Evolutionary conservation across 2,329 filamentous ascomycete genomes (phyloP).

Genomic region (Stachybotrys elegans): DNA sequence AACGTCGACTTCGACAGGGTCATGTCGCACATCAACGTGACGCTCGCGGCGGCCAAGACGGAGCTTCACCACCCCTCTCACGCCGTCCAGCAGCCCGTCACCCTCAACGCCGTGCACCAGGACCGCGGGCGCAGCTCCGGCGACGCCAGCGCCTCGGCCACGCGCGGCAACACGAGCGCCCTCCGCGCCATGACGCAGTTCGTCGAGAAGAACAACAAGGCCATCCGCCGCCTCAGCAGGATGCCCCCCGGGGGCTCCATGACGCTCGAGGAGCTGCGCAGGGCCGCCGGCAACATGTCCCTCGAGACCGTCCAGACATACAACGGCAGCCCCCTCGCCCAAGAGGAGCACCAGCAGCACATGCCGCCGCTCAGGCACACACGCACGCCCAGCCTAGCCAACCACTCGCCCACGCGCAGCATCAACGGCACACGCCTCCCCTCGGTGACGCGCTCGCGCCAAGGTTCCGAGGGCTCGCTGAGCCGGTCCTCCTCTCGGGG

Average conservation of each 20-base stretch:
- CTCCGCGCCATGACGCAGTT: background rate
- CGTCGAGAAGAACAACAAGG: slow-evolving; percentile 3
- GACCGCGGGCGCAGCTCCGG: background rate
- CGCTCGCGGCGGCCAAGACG: slow-evolving; percentile 2
- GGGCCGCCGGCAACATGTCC: background rate
- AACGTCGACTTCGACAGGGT: slow-evolving; percentile 15
- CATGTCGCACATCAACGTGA: slow-evolving; percentile 12
- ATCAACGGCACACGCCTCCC: background rate
- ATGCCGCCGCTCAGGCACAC: too few species aligned
- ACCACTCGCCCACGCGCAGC: background rate
- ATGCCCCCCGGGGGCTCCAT: background rate
- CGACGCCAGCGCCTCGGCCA: background rate
- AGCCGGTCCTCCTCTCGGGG: background rate
- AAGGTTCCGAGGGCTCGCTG: background rate
- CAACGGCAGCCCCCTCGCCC: too few species aligned
- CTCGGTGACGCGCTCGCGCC: background rate
- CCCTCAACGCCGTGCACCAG: slow-evolving; percentile 1
- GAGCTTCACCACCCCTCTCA: too few species aligned
- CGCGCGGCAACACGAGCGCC: background rate
- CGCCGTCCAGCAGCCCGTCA: background rate
- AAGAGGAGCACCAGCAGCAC: too few species aligned
- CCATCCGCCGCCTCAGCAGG: background rate
- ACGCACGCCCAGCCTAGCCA: background rate
- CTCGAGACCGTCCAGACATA: too few species aligned
- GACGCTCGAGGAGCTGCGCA: slow-evolving; percentile 1